Conservation (phyloP, 768 basidiomycete species). For the Tricholoma flavovirens region DNA sequence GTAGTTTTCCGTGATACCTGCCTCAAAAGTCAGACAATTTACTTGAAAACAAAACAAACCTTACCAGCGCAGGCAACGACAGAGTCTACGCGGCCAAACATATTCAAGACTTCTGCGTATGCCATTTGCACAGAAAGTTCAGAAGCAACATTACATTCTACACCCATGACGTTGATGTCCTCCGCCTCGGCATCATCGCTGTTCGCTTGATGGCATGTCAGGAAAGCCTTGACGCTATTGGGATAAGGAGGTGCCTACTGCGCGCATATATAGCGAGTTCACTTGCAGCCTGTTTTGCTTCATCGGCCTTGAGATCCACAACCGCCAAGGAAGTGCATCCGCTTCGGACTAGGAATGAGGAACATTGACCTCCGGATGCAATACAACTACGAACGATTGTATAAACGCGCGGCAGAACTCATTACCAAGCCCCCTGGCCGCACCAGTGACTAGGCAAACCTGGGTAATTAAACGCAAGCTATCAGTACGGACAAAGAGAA, state of each 20-base stretch:
- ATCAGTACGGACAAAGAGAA: neutral
- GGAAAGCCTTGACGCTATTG: neutral
- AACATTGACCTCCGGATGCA: neutral
- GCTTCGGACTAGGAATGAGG: constrained; percentile 29
- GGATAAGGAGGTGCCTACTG: constrained; percentile 23
- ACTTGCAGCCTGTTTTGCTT: constrained; percentile 60
- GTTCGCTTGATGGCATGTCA: constrained; percentile 36
- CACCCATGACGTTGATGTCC: constrained; percentile 62
- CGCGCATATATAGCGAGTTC: constrained; percentile 45
- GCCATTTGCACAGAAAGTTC: constrained; percentile 74
- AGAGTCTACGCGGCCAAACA: constrained; percentile 67
- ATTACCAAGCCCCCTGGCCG: constrained; percentile 84
- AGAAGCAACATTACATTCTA: constrained; percentile 85
- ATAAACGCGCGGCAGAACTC: constrained; percentile 90
- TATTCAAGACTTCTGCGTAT: constrained; percentile 58
- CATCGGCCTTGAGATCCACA: constrained; percentile 71
- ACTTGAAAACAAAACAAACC: constrained; percentile 6
- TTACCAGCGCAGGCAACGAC: constrained; percentile 86
- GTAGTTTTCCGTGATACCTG: constrained; percentile 86
- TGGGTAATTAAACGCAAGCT: constrained; percentile 23
- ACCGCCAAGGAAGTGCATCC: constrained; percentile 79
- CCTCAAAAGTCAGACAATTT: constrained; percentile 1
- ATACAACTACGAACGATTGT: constrained; percentile 55
- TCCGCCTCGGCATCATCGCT: constrained; percentile 47
- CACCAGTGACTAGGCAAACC: constrained; percentile 92